phyloP scores from a whole-genome alignment of 1,139 yeast genomes.

The Pichia sp. region DNA sequence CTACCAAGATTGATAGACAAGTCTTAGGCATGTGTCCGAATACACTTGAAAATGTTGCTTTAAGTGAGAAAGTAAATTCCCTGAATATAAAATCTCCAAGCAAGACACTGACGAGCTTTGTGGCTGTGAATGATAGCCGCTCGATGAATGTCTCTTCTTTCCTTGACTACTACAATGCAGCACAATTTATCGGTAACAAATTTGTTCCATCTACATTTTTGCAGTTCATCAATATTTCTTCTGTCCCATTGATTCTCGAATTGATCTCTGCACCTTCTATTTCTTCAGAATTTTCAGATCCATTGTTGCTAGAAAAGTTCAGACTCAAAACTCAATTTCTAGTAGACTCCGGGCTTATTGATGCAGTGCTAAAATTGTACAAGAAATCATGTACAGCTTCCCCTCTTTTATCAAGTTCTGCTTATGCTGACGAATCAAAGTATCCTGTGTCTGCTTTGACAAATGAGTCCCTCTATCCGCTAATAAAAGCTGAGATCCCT shows the following conservation, averaged over 20 bases:
- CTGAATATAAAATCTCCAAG: conserved; percentile 3
- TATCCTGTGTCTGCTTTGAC: conserved; percentile 29
- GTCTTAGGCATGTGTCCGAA: conserved; percentile 18
- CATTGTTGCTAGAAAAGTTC: conserved; percentile 10
- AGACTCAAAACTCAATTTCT: conserved; percentile 14
- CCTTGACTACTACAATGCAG: conserved; percentile 16
- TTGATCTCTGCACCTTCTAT: conserved; percentile 7
- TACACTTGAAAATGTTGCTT: not conserved
- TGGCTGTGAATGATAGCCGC: conserved; percentile 21
- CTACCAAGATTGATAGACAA: conserved; percentile 48
- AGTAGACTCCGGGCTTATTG: conserved; percentile 16
- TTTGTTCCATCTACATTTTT: conserved; percentile 17
- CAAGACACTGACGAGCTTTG: conserved; percentile 15
- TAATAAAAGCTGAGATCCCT: conserved; percentile 13
- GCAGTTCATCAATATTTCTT: conserved; percentile 16
- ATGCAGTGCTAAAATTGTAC: conserved; percentile 14
- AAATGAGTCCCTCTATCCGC: conserved; percentile 32
- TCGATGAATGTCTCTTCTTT: conserved; percentile 5
- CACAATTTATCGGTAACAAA: not conserved
- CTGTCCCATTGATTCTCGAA: conserved; percentile 4
- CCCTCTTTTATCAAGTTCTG: not conserved
- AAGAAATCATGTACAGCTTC: conserved; percentile 8
- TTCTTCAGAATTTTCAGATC: conserved; percentile 18
- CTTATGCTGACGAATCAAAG: not conserved
- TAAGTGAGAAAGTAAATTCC: not conserved